A percentile compares a stretch with the other conserved stretches of the same genome.
These are phyloP conservation scores for Neofusicoccum umdonicola DNA, from an alignment of 2,329 filamentous ascomycete species.

Conservation along the genomic window DNA sequence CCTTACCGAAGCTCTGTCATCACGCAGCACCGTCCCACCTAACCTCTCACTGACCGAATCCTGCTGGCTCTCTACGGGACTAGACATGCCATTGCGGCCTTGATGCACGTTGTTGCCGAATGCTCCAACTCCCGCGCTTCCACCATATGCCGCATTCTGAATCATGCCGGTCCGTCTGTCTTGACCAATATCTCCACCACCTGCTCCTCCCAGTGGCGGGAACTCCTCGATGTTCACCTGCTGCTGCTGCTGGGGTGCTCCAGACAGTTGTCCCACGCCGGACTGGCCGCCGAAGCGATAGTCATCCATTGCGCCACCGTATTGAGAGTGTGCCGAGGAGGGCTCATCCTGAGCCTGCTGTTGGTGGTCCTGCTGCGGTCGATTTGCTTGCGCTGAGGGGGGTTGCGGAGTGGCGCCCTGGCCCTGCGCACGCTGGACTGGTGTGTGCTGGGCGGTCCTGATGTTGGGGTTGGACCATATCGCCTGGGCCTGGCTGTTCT, in stretches of 20 bases:
- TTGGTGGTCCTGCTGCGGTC: slow-evolving; percentile 37
- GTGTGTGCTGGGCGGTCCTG: slow-evolving; percentile 52
- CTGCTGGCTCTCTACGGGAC: slow-evolving; percentile 37
- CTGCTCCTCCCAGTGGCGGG: slow-evolving; percentile 56
- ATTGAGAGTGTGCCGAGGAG: slow-evolving; percentile 45
- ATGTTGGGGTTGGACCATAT: slow-evolving; percentile 59
- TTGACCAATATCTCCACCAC: slow-evolving; percentile 50
- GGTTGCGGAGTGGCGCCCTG: slow-evolving; percentile 24
- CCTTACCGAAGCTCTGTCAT: slow-evolving; percentile 10
- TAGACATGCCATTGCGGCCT: slow-evolving; percentile 43
- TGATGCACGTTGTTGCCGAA: slow-evolving; percentile 44
- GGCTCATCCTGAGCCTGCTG: slow-evolving; percentile 43
- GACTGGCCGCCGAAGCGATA: slow-evolving; percentile 58
- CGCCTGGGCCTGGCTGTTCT: slow-evolving; percentile 51
- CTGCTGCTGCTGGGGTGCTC: slow-evolving; percentile 49
- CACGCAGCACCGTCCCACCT: slow-evolving; percentile 10
- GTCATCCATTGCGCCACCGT: slow-evolving; percentile 52
- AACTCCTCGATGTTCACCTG: slow-evolving; percentile 60
- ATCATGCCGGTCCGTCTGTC: slow-evolving; percentile 52
- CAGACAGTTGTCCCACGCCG: slow-evolving; percentile 52
- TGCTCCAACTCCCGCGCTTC: slow-evolving; percentile 28
- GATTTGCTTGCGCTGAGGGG: slow-evolving; percentile 28
- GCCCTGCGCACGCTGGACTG: slow-evolving; percentile 53
- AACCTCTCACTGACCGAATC: slow-evolving; percentile 23
- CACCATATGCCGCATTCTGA: slow-evolving; percentile 48